Evolutionary conservation across 106 monocot genomes (phyloP).

Genomic region (Posidonia australis): DNA sequence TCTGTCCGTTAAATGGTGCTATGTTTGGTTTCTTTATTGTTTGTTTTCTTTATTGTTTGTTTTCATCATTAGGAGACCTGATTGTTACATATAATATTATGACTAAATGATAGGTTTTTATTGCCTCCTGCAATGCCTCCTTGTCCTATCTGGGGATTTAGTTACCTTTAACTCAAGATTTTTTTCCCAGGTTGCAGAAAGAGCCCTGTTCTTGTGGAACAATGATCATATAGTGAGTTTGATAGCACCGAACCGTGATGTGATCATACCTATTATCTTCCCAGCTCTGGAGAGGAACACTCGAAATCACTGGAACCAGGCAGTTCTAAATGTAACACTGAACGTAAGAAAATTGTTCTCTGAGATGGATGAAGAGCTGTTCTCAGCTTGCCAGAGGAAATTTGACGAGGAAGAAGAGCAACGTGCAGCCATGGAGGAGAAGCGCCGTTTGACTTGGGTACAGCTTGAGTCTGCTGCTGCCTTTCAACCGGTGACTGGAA

Average conservation of each 20-base stretch:
- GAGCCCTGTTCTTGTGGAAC: slow-evolving; percentile 83
- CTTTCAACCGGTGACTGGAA: slow-evolving; percentile 64
- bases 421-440: slow-evolving; percentile 21
- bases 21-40: no score
- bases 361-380: slow-evolving; percentile 82
- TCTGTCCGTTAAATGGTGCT: no score
- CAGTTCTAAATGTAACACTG: slow-evolving; percentile 60
- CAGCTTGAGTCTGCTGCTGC: slow-evolving; percentile 52
- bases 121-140: no score
- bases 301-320: slow-evolving; percentile 66
- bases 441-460: slow-evolving; percentile 53
- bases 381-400: slow-evolving; percentile 36
- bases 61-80: no score
- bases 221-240: slow-evolving; percentile 72
- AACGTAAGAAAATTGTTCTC: slow-evolving; percentile 71
- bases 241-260: slow-evolving; percentile 61
- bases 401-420: slow-evolving; percentile 60
- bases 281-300: slow-evolving; percentile 59
- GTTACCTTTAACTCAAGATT: no score
- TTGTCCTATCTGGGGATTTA: no score
- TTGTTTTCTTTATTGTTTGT: no score
- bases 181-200: slow-evolving; percentile 67
- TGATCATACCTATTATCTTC: slow-evolving; percentile 58
- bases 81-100: no score
- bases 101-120: no score